These are phyloP conservation scores for Trypanosomatidae sp. DNA, from an alignment of 208 protist species.

Conservation along the genomic window DNA sequence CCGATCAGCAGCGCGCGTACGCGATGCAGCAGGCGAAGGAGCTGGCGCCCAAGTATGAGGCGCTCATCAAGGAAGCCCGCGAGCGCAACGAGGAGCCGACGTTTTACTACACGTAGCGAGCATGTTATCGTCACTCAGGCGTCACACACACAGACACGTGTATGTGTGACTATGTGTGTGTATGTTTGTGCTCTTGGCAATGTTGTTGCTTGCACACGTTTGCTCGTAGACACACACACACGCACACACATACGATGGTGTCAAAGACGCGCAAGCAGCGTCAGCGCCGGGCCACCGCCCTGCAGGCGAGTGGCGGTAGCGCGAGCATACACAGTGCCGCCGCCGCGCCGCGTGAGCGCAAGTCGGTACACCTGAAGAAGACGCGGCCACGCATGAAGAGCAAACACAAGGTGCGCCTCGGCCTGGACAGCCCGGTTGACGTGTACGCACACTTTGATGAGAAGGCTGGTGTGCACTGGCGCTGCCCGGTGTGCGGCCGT, in stretches of 20 bases:
- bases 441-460: slow-evolving; percentile 83
- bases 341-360: slow-evolving; percentile 43
- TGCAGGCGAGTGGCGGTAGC: slow-evolving; percentile 52
- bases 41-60: slow-evolving; percentile 79
- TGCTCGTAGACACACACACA: slow-evolving; percentile 3
- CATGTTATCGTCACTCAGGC: not conserved
- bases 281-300: slow-evolving; percentile 55
- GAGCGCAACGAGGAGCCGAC: slow-evolving; percentile 73
- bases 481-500: slow-evolving; percentile 48
- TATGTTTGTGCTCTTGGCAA: not conserved
- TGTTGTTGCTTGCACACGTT: not conserved
- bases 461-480: slow-evolving; percentile 69
- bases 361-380: slow-evolving; percentile 82
- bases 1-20: slow-evolving; percentile 78
- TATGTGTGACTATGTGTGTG: not conserved
- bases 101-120: slow-evolving; percentile 69
- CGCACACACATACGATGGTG: slow-evolving; percentile 33
- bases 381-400: slow-evolving; percentile 82
- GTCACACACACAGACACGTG: not conserved
- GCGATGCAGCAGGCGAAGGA: slow-evolving; percentile 83
- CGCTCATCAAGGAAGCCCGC: slow-evolving; percentile 53
- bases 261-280: slow-evolving; percentile 82
- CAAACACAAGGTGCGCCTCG: slow-evolving; percentile 84
- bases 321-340: slow-evolving; percentile 22
- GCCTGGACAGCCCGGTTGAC: slow-evolving; percentile 64